Base-by-base conservation (phyloP, 352 stramenopile genomes). In the Phytopythium ostracodes region DNA sequence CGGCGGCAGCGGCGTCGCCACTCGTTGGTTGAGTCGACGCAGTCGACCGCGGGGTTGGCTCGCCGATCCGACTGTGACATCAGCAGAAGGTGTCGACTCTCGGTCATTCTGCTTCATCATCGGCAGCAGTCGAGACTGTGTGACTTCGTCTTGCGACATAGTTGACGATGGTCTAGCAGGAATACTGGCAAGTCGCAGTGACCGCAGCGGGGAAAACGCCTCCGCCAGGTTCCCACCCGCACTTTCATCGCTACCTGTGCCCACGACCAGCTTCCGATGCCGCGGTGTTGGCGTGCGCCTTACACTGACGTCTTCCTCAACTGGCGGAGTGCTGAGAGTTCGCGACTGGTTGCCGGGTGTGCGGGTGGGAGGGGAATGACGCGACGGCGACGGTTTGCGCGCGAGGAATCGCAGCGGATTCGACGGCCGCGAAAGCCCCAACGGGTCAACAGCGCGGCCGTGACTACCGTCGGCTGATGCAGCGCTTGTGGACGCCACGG, bases 161-260 rank as follows among this genome's bases (percentile, higher is more conserved):
- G 53, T 24, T 12, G 4, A 31, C 10, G 36, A 27, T 6, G 10
- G 36, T 49, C 18, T n/a, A 22, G 24, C 17, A 44, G 70, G 60
- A 11, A 76, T 25, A 20, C 63, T 67, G 18, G 63, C 65, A 11
- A 87, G 66, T 12, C 76, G 73, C 2, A 84, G 65, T 0, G 80
- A 88, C 43, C 60, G 72, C 49, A 76, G 73, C 0, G 74, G 72
- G 31, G 72, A 77, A 50, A 87, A 87, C 24, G 22, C 22, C 50
- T 10, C 64, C 52, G 11, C 43, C 15, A 24, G 18, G 33, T 47
- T 27, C 14, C 14, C n/a, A 9, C 5, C 52, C 27, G 1, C 35
- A 18, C 11, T 4, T 10, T 2, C 27, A 6, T 42, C 24, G 33
- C 27, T 49, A 25, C 56, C 38, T 15, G 2, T 66, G 27, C n/a